Evolutionary conservation across 306 rosid genomes (phyloP).

Genomic region (Cicer yamashitae): DNA sequence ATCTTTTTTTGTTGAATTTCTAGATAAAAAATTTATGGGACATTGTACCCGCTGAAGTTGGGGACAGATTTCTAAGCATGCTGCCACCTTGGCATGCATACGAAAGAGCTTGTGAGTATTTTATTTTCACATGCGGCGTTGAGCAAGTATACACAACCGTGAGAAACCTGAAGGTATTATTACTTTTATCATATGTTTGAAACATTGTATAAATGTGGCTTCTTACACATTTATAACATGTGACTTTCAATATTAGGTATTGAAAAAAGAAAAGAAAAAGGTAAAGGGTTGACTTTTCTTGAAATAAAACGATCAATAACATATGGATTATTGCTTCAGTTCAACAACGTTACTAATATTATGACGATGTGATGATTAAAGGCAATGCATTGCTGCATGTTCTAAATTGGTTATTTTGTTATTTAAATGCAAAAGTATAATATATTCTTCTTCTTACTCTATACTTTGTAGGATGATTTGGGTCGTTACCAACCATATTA

Average conservation of each 20-base stretch:
- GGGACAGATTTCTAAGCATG: conserved; percentile 94
- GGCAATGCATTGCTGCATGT: conserved; percentile 2
- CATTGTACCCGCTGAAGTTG: conserved; percentile 74
- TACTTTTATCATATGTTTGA: conserved; percentile 35
- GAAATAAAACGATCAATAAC: neutral
- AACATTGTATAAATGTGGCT: neutral
- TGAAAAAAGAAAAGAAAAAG: neutral
- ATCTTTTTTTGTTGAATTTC: conserved; percentile 41
- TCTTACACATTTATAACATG: conserved; percentile 15
- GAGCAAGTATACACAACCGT: conserved; percentile 87
- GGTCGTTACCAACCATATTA: conserved; percentile 74
- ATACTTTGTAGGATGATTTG: conserved; percentile 69
- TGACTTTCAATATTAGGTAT: conserved; percentile 9
- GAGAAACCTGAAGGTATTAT: conserved; percentile 81
- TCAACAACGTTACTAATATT: conserved; percentile 22
- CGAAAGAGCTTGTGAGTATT: conserved; percentile 91
- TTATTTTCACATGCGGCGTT: conserved; percentile 69
- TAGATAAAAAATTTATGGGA: conserved; percentile 81
- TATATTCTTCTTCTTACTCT: conserved; percentile 8
- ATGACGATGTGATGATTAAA: neutral
- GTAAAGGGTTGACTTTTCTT: neutral
- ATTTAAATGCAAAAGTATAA: conserved; percentile 14
- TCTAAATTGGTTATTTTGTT: conserved; percentile 23
- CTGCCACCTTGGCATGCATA: conserved; percentile 99
- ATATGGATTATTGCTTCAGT: neutral